Percentiles rank a stretch among this genome's conserved stretches.
phyloP scores from a whole-genome alignment of 768 basidiomycete species.

The Rhodotorula graminis region DNA sequence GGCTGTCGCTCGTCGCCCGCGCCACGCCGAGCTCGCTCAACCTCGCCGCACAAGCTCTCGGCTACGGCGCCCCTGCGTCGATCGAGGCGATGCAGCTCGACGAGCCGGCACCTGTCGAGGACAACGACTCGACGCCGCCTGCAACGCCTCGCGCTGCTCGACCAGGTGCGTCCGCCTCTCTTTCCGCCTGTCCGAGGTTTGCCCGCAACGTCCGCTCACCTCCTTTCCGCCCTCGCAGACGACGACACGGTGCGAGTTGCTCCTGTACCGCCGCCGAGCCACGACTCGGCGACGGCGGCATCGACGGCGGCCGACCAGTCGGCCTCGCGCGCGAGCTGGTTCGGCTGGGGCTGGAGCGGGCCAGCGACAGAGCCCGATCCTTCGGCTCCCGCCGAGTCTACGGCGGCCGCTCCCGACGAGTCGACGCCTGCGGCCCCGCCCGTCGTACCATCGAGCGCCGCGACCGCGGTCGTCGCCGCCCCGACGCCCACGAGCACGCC shows the following conservation, averaged over 20 bases:
- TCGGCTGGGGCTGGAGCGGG: slow-evolving; percentile 19
- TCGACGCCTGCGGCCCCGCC: too few species aligned
- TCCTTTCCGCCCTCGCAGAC: neutral
- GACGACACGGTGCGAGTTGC: slow-evolving; percentile 6
- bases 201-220: fast-evolving
- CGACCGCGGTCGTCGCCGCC: too few species aligned
- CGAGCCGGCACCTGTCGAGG: neutral
- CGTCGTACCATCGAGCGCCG: too few species aligned
- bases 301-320: neutral
- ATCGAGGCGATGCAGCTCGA: neutral
- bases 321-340: slow-evolving; percentile 23
- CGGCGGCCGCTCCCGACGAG: too few species aligned
- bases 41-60: neutral
- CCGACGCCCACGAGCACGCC: too few species aligned
- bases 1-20: slow-evolving; percentile 7
- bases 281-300: neutral
- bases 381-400: too few species aligned
- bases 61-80: neutral
- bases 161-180: neutral
- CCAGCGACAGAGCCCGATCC: neutral
- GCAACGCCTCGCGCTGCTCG: neutral
- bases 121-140: neutral
- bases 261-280: too few species aligned
- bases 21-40: slow-evolving; percentile 2
- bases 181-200: neutral